phyloP scores from a whole-genome alignment of 192 early-diverging fungal species.

The Dispira parvispora region DNA sequence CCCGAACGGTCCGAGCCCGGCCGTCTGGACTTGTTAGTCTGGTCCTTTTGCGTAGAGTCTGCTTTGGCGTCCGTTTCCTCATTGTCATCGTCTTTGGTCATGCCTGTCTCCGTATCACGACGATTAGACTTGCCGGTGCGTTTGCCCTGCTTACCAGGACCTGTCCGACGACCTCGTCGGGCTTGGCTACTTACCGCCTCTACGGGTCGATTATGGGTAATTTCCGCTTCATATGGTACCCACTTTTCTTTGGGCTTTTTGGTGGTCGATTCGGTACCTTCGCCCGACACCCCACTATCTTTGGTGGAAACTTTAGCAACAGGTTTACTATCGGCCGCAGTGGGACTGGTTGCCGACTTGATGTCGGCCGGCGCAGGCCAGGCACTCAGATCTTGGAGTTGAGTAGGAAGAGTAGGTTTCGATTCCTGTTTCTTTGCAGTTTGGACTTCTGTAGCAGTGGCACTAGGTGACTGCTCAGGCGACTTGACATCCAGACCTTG shows the following conservation, averaged over 20 bases:
- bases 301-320: slow-evolving; percentile 4
- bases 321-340: background rate
- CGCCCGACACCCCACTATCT: slow-evolving; percentile 12
- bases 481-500: slow-evolving; percentile 20
- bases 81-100: slow-evolving; percentile 13
- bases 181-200: background rate
- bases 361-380: slow-evolving; percentile 29
- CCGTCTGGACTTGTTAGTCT: too few relatives aligned
- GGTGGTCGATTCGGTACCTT: slow-evolving; percentile 11
- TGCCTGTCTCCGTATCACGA: background rate
- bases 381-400: slow-evolving; percentile 18
- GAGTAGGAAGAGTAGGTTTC: slow-evolving; percentile 6
- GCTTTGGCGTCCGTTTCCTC: slow-evolving; percentile 16
- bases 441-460: background rate
- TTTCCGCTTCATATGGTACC: slow-evolving; percentile 24
- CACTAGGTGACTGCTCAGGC: background rate
- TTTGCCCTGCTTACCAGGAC: slow-evolving; percentile 13
- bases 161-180: background rate
- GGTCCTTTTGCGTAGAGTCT: too few relatives aligned
- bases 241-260: slow-evolving; percentile 29
- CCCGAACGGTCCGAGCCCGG: too few relatives aligned
- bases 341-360: slow-evolving; percentile 1
- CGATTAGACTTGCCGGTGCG: slow-evolving; percentile 13
- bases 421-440: slow-evolving; percentile 7
- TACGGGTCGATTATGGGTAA: background rate